Evolutionary conservation across 2,329 filamentous ascomycete species (phyloP).

Genomic region (Fusarium nisikadoi): DNA sequence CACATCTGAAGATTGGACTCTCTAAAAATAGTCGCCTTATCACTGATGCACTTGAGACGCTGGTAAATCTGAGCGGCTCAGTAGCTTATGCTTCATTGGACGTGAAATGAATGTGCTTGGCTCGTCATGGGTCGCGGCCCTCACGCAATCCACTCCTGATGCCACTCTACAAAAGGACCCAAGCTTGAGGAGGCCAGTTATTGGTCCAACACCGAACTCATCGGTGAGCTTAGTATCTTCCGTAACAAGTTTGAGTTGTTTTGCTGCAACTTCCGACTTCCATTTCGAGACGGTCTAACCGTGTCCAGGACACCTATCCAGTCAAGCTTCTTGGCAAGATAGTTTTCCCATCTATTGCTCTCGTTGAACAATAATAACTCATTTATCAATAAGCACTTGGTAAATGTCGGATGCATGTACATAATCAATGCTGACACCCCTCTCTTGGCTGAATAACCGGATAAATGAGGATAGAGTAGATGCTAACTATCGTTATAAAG

Average conservation of each 20-base stretch:
- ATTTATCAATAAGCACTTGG: slow-evolving; percentile 2
- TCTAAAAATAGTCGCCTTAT: background rate
- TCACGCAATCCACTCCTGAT: background rate
- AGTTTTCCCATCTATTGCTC: background rate
- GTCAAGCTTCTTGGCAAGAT: background rate
- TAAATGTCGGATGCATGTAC: slow-evolving; percentile 2
- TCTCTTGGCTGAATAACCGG: background rate
- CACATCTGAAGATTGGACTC: background rate
- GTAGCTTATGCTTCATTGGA: background rate
- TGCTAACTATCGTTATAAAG: background rate
- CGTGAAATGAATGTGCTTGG: too few species aligned
- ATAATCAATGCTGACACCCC: background rate
- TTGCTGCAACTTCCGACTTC: background rate
- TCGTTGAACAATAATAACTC: background rate
- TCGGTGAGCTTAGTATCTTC: background rate
- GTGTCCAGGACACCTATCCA: too few species aligned
- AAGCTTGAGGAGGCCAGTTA: background rate
- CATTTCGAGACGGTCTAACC: background rate
- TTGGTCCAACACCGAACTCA: background rate
- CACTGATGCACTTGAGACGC: background rate
- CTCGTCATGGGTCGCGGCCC: background rate
- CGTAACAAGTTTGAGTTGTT: background rate
- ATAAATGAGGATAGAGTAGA: background rate
- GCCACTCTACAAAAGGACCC: background rate
- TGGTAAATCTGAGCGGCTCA: background rate